Base-by-base conservation (phyloP, 2,329 filamentous ascomycete species). In the Colletotrichum cereale region DNA sequence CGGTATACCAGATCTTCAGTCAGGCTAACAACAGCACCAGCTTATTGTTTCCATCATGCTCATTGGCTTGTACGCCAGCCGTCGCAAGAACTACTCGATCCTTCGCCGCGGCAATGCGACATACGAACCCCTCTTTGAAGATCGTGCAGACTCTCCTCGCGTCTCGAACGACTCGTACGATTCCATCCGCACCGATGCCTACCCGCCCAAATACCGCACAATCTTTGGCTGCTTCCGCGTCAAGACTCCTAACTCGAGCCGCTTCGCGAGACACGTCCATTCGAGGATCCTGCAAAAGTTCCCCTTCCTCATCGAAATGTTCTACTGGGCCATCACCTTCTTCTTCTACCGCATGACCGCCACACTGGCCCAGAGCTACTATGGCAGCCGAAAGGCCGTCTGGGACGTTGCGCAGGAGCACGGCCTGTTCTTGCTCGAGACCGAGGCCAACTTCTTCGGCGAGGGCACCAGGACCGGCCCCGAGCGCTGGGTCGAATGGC, bases 271-370 rank as follows among this genome's bases (percentile, higher is more conserved):
- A 71, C 81, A 91, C 77, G 78, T 87, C 60, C 90, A 92, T 78
- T 91, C 88, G 72, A 84, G 89, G 34, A 84, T 92, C 66, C 82
- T 92, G 70, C 88, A 91, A 78, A 90, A 90, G 76, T 92, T 81
- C 42, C 91, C 91, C 5, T 93, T 93, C 77, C 79, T 93, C 66
- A 86, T 93, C 60, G 91, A 93, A 79, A 92, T 93, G 89, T 92
- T 92, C 79, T 93, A 93, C 82, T 93, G 91, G 91, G 84, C 87
- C 53, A 84, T 92, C 75, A 92, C 90, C 76, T 88, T 90, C 74
- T 83, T 86, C 56, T 90, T 91, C 77, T 92, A 92, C 80, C 84
- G 86, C 47, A 82, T 89, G 79, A 91, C 89, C 10, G 86, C 87
- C 21, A 81, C 85, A 21, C 78, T 86, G 8, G 86, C 87, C 2